Conservation (phyloP, 305 asterid genomes). For the Solanum aculeatissimum region DNA sequence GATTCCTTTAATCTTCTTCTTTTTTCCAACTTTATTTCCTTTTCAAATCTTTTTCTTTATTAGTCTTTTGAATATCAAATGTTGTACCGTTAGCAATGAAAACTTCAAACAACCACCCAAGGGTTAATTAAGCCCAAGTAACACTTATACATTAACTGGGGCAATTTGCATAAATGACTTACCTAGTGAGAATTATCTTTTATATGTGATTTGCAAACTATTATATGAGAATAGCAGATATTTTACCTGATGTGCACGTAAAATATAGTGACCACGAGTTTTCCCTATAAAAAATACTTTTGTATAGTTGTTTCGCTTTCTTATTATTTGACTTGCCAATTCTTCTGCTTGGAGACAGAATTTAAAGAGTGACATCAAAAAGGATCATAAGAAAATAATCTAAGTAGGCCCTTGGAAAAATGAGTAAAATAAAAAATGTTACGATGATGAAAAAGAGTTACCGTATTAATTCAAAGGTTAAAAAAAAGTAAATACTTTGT, state of each 20-base stretch:
- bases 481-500: too few relatives aligned
- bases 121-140: neutral
- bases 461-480: too few relatives aligned
- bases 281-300: neutral
- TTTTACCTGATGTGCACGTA: too few relatives aligned
- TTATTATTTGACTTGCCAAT: neutral
- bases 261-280: too few relatives aligned
- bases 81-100: neutral
- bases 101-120: neutral
- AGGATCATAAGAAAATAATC: neutral
- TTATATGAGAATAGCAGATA: too few relatives aligned
- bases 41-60: neutral
- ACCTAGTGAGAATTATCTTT: too few relatives aligned
- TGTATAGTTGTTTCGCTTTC: neutral
- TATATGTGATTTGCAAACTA: too few relatives aligned
- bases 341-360: neutral
- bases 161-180: too few relatives aligned
- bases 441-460: too few relatives aligned
- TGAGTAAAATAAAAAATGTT: too few relatives aligned
- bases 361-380: neutral
- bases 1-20: neutral
- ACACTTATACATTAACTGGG: too few relatives aligned
- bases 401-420: neutral
- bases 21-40: neutral
- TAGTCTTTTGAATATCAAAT: neutral